Conservation (phyloP, 2,329 filamentous ascomycete species). For the Penicillium hordei region DNA sequence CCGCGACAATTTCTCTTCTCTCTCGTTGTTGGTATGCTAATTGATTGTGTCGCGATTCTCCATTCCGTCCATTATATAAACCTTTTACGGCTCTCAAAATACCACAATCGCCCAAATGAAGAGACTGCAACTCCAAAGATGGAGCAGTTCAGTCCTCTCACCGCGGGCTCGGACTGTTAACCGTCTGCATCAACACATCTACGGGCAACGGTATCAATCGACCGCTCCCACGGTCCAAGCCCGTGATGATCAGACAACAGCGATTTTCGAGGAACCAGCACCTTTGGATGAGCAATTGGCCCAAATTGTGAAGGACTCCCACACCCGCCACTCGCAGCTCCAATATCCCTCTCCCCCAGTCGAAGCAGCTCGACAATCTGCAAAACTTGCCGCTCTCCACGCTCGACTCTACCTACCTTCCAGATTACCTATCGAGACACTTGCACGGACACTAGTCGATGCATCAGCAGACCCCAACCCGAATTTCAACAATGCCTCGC, state of each 20-base stretch:
- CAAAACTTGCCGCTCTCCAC: conserved; percentile 90
- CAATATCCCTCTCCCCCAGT: conserved; percentile 70
- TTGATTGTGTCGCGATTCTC: conserved; percentile 22
- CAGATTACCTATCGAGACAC: conserved; percentile 78
- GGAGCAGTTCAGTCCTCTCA: conserved; percentile 53
- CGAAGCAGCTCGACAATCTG: conserved; percentile 66
- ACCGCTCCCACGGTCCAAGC: conserved; percentile 33
- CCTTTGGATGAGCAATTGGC: conserved; percentile 11
- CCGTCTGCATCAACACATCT: conserved; percentile 39
- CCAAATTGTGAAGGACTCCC: conserved; percentile 24
- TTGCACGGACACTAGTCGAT: conserved; percentile 83
- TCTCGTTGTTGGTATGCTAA: conserved; percentile 23
- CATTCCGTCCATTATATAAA: conserved; percentile 16
- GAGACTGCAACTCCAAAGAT: conserved; percentile 52
- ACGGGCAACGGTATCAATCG: conserved; percentile 43
- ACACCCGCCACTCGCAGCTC: conserved; percentile 37
- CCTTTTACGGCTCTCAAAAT: conserved; percentile 10
- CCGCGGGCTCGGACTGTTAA: conserved; percentile 46
- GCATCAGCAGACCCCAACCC: conserved; percentile 76
- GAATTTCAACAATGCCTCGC: conserved; percentile 83
- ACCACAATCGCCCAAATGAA: conserved; percentile 46
- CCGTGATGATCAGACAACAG: conserved; percentile 29
- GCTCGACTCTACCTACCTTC: conserved; percentile 79
- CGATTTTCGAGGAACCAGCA: conserved; percentile 26
- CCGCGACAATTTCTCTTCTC: conserved; percentile 41